Percentiles rank a stretch among this genome's conserved stretches.
Evolutionary conservation across 108 stramenopile genomes (phyloP).

Genomic region (Cafeteria roenbergensis): DNA sequence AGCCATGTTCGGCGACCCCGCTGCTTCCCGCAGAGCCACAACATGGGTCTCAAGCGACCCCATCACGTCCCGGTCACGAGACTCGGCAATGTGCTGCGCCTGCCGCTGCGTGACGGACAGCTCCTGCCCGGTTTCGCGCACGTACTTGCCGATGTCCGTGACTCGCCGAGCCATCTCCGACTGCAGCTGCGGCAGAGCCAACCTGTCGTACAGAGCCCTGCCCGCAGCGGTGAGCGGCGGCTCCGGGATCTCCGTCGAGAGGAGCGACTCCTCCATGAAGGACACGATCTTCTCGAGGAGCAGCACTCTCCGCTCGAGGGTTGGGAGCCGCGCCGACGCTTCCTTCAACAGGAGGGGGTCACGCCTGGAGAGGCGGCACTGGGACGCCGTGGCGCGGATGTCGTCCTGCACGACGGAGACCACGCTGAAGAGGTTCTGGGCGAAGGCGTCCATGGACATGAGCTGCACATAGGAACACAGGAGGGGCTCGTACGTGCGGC

Average conservation of each 20-base stretch:
- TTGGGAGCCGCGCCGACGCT: constrained; percentile 48
- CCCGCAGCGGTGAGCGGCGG: constrained; percentile 71
- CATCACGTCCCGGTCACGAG: neutral
- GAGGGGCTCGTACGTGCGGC: constrained; percentile 66
- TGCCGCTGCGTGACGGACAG: constrained; percentile 42
- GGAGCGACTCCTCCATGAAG: constrained; percentile 65
- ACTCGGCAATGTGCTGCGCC: constrained; percentile 44
- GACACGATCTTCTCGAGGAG: constrained; percentile 64
- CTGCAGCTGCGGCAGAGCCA: constrained; percentile 64
- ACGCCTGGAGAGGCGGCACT: constrained; percentile 35
- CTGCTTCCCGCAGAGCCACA: neutral
- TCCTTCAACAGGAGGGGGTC: constrained; percentile 35
- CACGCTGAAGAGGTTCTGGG: constrained; percentile 71
- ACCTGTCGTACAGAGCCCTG: constrained; percentile 64
- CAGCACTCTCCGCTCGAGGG: constrained; percentile 58
- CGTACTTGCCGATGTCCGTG: constrained; percentile 62
- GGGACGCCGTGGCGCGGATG: constrained; percentile 43
- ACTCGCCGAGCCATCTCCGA: constrained; percentile 58
- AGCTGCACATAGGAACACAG: constrained; percentile 68
- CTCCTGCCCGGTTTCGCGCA: constrained; percentile 52
- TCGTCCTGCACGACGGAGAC: constrained; percentile 70
- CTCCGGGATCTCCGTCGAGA: constrained; percentile 66
- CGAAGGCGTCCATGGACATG: constrained; percentile 66
- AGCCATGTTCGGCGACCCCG: constrained; percentile 23
- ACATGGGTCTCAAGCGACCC: constrained; percentile 40